These are phyloP conservation scores for Gossypium bickii DNA, from an alignment of 345 rosid species.

Conservation along the genomic window DNA sequence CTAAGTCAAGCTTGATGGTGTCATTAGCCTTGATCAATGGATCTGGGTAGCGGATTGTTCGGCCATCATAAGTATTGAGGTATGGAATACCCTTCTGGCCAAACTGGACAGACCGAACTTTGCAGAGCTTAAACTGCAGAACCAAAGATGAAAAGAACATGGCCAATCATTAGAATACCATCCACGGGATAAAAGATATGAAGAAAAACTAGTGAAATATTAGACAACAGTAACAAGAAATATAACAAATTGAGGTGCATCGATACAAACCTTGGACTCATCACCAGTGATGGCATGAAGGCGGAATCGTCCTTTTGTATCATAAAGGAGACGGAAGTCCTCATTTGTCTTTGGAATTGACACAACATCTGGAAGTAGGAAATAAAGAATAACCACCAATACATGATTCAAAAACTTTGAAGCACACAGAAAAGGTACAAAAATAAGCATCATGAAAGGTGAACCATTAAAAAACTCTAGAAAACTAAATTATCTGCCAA, in stretches of 20 bases:
- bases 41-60: slow-evolving; percentile 62
- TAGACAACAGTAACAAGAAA: background rate
- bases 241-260: background rate
- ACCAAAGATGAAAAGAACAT: background rate
- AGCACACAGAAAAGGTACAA: too few species aligned
- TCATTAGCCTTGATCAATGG: slow-evolving; percentile 58
- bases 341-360: slow-evolving; percentile 62
- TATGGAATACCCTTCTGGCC: slow-evolving; percentile 57
- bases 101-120: slow-evolving; percentile 44
- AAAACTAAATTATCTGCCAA: too few species aligned
- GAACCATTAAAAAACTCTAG: too few species aligned
- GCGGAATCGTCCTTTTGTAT: slow-evolving; percentile 58
- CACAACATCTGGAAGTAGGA: slow-evolving; percentile 41
- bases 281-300: slow-evolving; percentile 49
- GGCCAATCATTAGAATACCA: background rate
- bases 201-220: too few species aligned
- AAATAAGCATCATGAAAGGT: too few species aligned
- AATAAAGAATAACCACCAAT: background rate
- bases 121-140: slow-evolving; percentile 46
- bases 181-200: too few species aligned
- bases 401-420: background rate
- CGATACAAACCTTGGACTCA: slow-evolving; percentile 42
- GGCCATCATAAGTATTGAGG: slow-evolving; percentile 56
- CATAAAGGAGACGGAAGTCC: slow-evolving; percentile 53
- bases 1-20: slow-evolving; percentile 53